phyloP scores from a whole-genome alignment of 345 rosid genomes.

The Lepidium sativum region DNA sequence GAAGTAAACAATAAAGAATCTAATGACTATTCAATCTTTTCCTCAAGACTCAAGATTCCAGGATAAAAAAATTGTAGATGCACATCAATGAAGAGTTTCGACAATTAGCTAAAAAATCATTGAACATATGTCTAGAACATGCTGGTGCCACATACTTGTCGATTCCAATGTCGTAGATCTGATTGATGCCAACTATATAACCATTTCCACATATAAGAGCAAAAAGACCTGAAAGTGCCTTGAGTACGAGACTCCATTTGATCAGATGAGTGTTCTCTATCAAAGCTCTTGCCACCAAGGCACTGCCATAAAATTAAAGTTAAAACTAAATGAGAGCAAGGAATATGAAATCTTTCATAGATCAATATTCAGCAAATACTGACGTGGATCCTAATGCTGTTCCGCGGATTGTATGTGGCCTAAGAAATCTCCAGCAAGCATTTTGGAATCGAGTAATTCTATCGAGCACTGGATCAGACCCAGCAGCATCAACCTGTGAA shows the following conservation, averaged over 20 bases:
- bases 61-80: not conserved
- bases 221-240: conserved; percentile 77
- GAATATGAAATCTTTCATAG: not conserved
- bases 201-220: conserved; percentile 96
- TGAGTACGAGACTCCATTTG: conserved; percentile 70
- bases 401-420: conserved; percentile 97
- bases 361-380: conserved; percentile 15
- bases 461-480: conserved; percentile 58
- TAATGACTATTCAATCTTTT: not conserved
- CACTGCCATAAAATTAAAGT: conserved; percentile 41
- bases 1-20: not conserved
- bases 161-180: conserved; percentile 89
- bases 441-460: conserved; percentile 58
- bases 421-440: conserved; percentile 95
- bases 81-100: not conserved
- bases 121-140: not conserved
- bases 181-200: conserved; percentile 97
- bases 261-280: conserved; percentile 77
- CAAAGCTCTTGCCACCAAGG: conserved; percentile 82
- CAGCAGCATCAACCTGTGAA: conserved; percentile 69
- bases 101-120: not conserved
- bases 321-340: not conserved
- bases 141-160: conserved; percentile 62
- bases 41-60: not conserved
- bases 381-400: conserved; percentile 78